These are phyloP conservation scores for Nothophytophthora sp. DNA, from an alignment of 352 stramenopile species.

Conservation along the genomic window DNA sequence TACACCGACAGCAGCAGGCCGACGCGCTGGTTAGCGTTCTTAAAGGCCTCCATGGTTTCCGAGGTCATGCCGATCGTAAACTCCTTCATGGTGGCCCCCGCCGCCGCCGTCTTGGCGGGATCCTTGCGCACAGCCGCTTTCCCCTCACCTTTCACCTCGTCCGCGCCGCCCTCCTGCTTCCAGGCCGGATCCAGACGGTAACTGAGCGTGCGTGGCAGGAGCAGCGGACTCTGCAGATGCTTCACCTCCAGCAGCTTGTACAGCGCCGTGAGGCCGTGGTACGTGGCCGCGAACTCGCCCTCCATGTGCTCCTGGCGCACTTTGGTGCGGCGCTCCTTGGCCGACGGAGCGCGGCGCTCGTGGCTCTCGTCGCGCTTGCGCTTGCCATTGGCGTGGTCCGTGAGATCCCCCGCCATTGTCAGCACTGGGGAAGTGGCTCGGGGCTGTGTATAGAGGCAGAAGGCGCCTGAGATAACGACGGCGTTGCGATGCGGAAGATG, in stretches of 20 bases:
- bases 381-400: conserved; percentile 43
- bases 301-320: conserved; percentile 76
- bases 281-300: conserved; percentile 80
- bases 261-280: conserved; percentile 71
- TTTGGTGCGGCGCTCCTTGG: conserved; percentile 41
- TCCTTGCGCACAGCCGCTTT: not conserved
- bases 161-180: conserved; percentile 12
- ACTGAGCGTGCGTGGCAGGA: conserved; percentile 77
- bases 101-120: conserved; percentile 7
- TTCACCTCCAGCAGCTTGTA: conserved; percentile 85
- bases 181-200: conserved; percentile 56
- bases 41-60: conserved; percentile 63
- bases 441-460: too few species aligned
- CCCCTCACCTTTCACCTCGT: conserved; percentile 21
- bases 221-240: conserved; percentile 69
- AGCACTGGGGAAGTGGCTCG: too few species aligned
- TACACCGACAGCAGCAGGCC: conserved; percentile 63
- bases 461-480: too few species aligned
- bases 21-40: conserved; percentile 50
- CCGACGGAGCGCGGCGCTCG: conserved; percentile 33
- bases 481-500: too few species aligned
- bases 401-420: too few species aligned
- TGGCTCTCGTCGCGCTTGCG: conserved; percentile 65
- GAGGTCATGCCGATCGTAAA: conserved; percentile 75
- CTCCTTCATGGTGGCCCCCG: conserved; percentile 39